Percentiles rank a stretch among this genome's conserved stretches.
phyloP scores from a whole-genome alignment of 169 alveolate genomes.

The Cryptosporidium meleagridis region DNA sequence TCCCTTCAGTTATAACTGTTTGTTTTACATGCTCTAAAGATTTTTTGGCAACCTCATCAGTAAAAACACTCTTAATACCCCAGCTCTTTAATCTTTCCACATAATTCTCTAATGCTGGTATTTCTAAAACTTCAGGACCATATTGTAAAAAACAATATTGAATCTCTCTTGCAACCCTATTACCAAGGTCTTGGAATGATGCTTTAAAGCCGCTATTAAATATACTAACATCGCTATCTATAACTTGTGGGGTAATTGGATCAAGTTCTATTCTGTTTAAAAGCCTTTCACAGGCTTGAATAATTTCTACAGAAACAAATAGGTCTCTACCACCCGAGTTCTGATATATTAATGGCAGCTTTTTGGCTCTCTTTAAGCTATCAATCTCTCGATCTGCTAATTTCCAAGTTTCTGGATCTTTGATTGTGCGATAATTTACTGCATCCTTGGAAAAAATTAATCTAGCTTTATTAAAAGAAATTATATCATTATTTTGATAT shows the following conservation, averaged over 20 bases:
- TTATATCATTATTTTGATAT: background rate
- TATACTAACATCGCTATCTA: constrained; percentile 27
- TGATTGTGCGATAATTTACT: background rate
- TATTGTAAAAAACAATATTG: constrained; percentile 62
- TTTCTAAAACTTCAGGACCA: constrained; percentile 61
- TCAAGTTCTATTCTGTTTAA: constrained; percentile 52
- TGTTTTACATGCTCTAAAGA: background rate
- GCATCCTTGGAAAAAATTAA: constrained; percentile 12
- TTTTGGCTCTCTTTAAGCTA: background rate
- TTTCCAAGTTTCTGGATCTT: constrained; percentile 16
- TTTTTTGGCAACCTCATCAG: constrained; percentile 26
- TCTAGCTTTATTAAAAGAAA: constrained; percentile 51
- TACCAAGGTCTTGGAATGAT: background rate
- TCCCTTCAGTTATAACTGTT: background rate
- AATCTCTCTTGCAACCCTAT: constrained; percentile 61
- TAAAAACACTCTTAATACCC: constrained; percentile 36
- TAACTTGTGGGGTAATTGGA: constrained; percentile 30
- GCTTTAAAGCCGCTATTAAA: background rate
- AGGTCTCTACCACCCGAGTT: constrained; percentile 21
- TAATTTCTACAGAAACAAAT: constrained; percentile 53
- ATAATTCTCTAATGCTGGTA: constrained; percentile 60
- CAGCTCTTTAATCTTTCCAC: constrained; percentile 6
- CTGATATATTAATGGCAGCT: constrained; percentile 15
- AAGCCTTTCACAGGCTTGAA: constrained; percentile 53
- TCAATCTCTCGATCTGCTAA: constrained; percentile 58